These are phyloP conservation scores for Poronia punctata DNA, from an alignment of 495 filamentous ascomycete species.

Conservation along the genomic window DNA sequence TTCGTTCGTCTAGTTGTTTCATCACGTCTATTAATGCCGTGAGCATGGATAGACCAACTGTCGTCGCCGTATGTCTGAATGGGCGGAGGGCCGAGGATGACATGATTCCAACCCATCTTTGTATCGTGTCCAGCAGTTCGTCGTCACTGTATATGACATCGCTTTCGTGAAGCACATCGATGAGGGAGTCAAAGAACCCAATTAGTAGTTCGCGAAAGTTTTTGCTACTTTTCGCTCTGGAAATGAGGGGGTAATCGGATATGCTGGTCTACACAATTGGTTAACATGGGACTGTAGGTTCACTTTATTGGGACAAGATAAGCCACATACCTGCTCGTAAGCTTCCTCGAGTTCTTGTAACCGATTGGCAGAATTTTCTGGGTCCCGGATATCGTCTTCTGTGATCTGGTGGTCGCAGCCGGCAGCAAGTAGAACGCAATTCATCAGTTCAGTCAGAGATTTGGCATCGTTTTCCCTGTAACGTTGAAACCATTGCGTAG, in stretches of 20 bases:
- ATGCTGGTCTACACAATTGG: constrained; percentile 51
- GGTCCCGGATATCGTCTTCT: constrained; percentile 73
- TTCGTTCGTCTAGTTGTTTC: constrained; percentile 56
- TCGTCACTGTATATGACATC: constrained; percentile 67
- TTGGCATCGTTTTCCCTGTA: constrained; percentile 61
- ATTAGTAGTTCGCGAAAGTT: constrained; percentile 70
- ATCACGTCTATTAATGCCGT: constrained; percentile 62
- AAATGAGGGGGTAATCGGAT: constrained; percentile 88
- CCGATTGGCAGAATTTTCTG: constrained; percentile 64
- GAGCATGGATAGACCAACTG: constrained; percentile 68
- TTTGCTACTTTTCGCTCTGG: constrained; percentile 61
- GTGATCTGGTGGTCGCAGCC: constrained; percentile 71
- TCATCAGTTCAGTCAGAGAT: constrained; percentile 77
- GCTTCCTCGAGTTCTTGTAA: constrained; percentile 74
- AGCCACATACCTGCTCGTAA: constrained; percentile 55
- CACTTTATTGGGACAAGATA: not conserved
- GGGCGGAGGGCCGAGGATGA: constrained; percentile 75
- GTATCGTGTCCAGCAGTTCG: constrained; percentile 73
- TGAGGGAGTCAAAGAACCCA: constrained; percentile 67
- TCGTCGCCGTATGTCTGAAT: constrained; percentile 87
- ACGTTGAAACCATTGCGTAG: constrained; percentile 66
- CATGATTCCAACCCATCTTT: constrained; percentile 79
- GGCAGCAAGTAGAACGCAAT: constrained; percentile 76
- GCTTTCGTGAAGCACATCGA: constrained; percentile 66
- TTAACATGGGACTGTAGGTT: constrained; percentile 21